A percentile compares a stretch with the other conserved stretches of the same genome.
Conservation (phyloP, 306 rosid genomes). For the Rosa multiflora region DNA sequence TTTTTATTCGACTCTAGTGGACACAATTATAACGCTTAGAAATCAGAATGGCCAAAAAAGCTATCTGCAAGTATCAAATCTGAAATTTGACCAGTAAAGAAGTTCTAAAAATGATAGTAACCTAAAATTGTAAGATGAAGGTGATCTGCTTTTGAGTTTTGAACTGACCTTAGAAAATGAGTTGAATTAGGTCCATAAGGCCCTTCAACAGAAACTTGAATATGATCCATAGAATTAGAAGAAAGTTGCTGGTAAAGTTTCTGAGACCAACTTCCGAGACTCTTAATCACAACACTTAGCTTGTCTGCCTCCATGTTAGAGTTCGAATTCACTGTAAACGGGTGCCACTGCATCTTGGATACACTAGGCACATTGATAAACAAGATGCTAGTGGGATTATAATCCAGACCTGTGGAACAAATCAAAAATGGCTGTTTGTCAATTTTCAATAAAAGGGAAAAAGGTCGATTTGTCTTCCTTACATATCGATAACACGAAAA, state of each 20-base stretch:
- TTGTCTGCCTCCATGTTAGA: constrained; percentile 45
- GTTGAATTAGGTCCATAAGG: constrained; percentile 67
- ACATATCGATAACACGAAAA: too few species aligned
- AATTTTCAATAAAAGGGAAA: neutral
- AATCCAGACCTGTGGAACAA: constrained; percentile 44
- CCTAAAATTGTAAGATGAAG: neutral
- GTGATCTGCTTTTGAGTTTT: neutral
- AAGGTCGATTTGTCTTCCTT: neutral
- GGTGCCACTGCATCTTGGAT: constrained; percentile 86
- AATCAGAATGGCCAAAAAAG: too few species aligned
- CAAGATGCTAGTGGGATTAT: constrained; percentile 62
- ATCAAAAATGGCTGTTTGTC: neutral
- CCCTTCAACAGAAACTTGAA: constrained; percentile 75
- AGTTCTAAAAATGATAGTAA: neutral
- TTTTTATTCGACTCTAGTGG: too few species aligned
- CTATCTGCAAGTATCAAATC: neutral
- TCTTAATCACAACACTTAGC: constrained; percentile 52
- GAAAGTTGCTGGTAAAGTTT: constrained; percentile 50
- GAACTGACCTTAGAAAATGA: constrained; percentile 48
- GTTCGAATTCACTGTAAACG: constrained; percentile 69
- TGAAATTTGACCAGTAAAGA: neutral
- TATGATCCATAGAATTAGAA: constrained; percentile 38
- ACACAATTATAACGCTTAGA: too few species aligned
- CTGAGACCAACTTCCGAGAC: constrained; percentile 60
- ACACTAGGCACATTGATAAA: constrained; percentile 63